phyloP scores from a whole-genome alignment of 148 eudicot genomes.

The Cornus controversa region DNA sequence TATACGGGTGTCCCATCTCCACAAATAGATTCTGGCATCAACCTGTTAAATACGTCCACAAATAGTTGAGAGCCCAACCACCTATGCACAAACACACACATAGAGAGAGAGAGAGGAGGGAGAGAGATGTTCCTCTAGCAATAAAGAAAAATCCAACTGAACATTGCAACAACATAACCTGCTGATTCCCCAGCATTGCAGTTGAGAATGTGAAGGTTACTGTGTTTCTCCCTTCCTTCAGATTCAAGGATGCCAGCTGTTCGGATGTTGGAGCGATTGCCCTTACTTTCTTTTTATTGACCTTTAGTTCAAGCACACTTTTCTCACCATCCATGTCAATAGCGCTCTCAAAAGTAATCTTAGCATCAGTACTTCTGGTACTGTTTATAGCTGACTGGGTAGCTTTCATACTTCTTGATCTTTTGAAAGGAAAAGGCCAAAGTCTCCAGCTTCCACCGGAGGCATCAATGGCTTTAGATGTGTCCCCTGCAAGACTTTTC shows the following conservation, averaged over 20 bases:
- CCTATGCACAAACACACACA: not conserved
- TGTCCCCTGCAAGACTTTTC: slow-evolving; percentile 29
- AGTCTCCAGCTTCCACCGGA: slow-evolving; percentile 52
- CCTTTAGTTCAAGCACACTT: slow-evolving; percentile 29
- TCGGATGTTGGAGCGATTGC: slow-evolving; percentile 74
- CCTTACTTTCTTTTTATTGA: slow-evolving; percentile 41
- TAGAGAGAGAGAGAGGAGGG: too few relatives aligned
- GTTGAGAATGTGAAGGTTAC: slow-evolving; percentile 83
- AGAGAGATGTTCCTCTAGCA: too few relatives aligned
- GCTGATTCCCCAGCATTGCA: slow-evolving; percentile 71
- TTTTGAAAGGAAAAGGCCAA: slow-evolving; percentile 70
- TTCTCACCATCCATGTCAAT: slow-evolving; percentile 13
- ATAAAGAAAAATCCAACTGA: slow-evolving; percentile 6
- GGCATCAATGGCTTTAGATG: slow-evolving; percentile 36
- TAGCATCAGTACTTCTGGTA: slow-evolving; percentile 23
- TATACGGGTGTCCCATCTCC: slow-evolving; percentile 85
- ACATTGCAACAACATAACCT: slow-evolving; percentile 41
- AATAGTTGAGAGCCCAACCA: not conserved
- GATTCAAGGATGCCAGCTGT: slow-evolving; percentile 77
- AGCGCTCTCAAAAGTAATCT: slow-evolving; percentile 23
- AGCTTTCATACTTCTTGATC: slow-evolving; percentile 41
- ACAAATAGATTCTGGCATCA: slow-evolving; percentile 85
- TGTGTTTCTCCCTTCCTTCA: slow-evolving; percentile 72
- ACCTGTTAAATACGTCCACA: slow-evolving; percentile 45
- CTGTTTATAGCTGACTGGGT: slow-evolving; percentile 11